Evolutionary conservation across 257 asterid species (phyloP).

Genomic region (Agastache rugosa): DNA sequence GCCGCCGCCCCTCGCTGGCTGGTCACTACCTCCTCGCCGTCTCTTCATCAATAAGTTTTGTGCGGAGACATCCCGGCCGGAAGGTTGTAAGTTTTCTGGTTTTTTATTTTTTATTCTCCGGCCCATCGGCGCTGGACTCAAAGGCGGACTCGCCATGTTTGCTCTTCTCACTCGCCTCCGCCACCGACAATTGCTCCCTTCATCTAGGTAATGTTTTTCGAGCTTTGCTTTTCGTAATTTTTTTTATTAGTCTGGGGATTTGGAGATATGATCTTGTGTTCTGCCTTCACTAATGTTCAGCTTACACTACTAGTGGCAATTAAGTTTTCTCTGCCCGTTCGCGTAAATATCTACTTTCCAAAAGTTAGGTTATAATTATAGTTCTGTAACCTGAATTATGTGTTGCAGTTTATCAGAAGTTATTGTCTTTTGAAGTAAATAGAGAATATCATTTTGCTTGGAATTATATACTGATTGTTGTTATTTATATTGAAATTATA

Average conservation of each 20-base stretch:
- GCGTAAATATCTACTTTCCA: neutral
- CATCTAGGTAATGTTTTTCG: constrained; percentile 56
- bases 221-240: neutral
- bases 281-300: neutral
- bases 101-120: too few species aligned
- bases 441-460: too few species aligned
- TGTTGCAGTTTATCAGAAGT: neutral
- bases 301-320: constrained; percentile 4
- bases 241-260: neutral
- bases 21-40: too few species aligned
- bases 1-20: too few species aligned
- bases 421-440: too few species aligned
- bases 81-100: too few species aligned
- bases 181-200: constrained; percentile 72
- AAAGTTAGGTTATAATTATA: neutral
- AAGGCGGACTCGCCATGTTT: constrained; percentile 92
- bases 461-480: too few species aligned
- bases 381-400: constrained; percentile 4
- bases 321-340: constrained; percentile 6
- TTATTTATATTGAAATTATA: too few species aligned
- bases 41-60: too few species aligned
- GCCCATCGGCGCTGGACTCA: constrained; percentile 87
- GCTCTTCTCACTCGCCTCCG: constrained; percentile 83
- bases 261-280: constrained; percentile 24
- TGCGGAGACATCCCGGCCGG: too few species aligned